These are phyloP conservation scores for Pisolithus sp. DNA, from an alignment of 768 basidiomycete genomes.

Conservation along the genomic window DNA sequence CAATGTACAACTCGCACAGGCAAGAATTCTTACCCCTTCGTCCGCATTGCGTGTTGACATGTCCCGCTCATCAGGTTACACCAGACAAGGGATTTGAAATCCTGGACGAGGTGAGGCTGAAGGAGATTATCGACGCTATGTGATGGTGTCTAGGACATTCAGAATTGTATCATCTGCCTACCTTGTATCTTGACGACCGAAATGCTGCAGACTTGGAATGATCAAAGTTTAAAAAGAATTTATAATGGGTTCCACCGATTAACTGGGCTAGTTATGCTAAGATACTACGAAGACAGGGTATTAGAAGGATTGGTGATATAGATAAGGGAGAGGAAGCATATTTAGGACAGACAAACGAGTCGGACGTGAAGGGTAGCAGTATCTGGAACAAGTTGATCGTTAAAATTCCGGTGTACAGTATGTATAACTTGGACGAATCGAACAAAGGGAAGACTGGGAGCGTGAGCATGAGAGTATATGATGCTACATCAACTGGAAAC, in stretches of 20 bases:
- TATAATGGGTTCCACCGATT: not conserved
- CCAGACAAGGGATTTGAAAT: conserved; percentile 81
- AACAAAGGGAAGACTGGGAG: conserved; percentile 3
- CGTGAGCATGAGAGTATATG: conserved; percentile 1
- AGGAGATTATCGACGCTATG: conserved; percentile 82
- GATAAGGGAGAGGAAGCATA: not conserved
- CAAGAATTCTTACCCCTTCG: conserved; percentile 25
- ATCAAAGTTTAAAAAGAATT: too few species aligned
- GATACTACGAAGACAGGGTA: conserved; percentile 9
- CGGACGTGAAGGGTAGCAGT: not conserved
- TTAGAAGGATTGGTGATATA: conserved; percentile 4
- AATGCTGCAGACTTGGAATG: too few species aligned
- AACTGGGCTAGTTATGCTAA: not conserved
- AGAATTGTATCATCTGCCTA: conserved; percentile 11
- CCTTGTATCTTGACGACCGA: too few species aligned
- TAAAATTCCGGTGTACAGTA: not conserved
- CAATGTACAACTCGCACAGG: conserved; percentile 96
- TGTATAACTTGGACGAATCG: conserved; percentile 4
- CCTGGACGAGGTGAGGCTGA: conserved; percentile 70
- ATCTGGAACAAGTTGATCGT: not conserved
- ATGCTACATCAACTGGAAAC: conserved; percentile 35
- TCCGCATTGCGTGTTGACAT: not conserved
- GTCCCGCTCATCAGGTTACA: conserved; percentile 56
- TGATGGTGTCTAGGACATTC: conserved; percentile 28
- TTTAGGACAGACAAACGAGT: not conserved